Evolutionary conservation across 148 eudicot species (phyloP).

Genomic region (Diospyros kaki): DNA sequence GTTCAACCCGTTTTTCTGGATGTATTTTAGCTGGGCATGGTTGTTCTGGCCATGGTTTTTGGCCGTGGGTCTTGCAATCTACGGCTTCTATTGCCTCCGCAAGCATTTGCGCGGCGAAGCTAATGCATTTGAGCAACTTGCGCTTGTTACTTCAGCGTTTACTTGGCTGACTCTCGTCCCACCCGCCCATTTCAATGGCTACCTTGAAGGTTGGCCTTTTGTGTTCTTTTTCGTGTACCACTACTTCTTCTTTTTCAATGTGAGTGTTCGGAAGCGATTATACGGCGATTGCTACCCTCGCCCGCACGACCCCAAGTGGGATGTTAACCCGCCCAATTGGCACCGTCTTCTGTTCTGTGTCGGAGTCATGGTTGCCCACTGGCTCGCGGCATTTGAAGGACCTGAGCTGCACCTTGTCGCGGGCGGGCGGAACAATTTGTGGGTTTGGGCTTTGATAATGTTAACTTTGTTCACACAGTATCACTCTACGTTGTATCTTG

Average conservation of each 20-base stretch:
- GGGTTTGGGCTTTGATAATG: conserved; percentile 64
- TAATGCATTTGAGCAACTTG: conserved; percentile 55
- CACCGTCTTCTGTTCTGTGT: conserved; percentile 39
- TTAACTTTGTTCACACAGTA: conserved; percentile 65
- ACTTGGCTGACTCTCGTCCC: conserved; percentile 87
- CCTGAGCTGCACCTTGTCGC: conserved; percentile 69
- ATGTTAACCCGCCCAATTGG: conserved; percentile 47
- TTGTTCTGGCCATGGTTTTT: conserved; percentile 92
- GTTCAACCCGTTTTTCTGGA: conserved; percentile 77
- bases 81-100: conserved; percentile 49
- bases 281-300: conserved; percentile 60
- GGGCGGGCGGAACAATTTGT: conserved; percentile 77
- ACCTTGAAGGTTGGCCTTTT: conserved; percentile 85
- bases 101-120: conserved; percentile 56
- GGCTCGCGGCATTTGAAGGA: conserved; percentile 89
- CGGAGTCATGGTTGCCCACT: conserved; percentile 64
- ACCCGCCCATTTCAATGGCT: conserved; percentile 82
- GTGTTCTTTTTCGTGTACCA: conserved; percentile 81
- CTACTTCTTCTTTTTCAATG: conserved; percentile 75
- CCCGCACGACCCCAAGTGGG: conserved; percentile 85
- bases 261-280: conserved; percentile 62
- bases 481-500: conserved; percentile 62
- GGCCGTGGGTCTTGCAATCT: conserved; percentile 50
- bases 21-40: conserved; percentile 92
- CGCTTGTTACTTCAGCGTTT: conserved; percentile 62